Evolutionary conservation across 1,284 basidiomycete species (phyloP), one percentile per base, ranked within the genome.

Genomic region (Trichosporon asahii): DNA sequence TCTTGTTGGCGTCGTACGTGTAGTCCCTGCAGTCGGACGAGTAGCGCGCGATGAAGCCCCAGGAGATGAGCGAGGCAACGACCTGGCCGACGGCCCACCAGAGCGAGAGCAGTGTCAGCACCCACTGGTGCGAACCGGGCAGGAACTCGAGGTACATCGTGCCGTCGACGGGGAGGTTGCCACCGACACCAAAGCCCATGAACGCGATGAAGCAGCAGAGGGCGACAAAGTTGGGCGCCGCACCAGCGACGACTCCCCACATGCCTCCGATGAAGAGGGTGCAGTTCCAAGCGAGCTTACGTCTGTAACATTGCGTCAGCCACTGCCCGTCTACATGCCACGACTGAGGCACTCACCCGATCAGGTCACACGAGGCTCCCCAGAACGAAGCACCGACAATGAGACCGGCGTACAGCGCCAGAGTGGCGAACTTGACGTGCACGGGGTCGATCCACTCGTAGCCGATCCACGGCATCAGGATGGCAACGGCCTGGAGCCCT

Each of bases 81-180:
- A 79, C 75, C 70, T 78, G 76, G 8, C 89, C 89, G 25, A 89
- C 76, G 18, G 88, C 87, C 89, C 89, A 90, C 86, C 88, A 90
- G 31, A 87, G 85, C 9, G 88, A 89, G 0, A 90, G 85, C n/a
- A 90, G 82, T 0, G 89, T 90, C 60, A 90, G 80, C 44, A 88
- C 86, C 86, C 87, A 89, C 85, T 89, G 87, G 70, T 88, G 84
- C 12, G 84, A 85, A 65, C 84, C 79, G 0, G 88, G 88, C 49
- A 88, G 82, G 72, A 87, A 86, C 75, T 89, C 88, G 64, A 89
- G 83, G 76, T 86, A 88, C 64, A 89, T 80, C 8, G 87, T 86
- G 65, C 87, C 87, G 74, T 88, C 88, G 23, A 88, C 87, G 2
- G 87, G 88, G 18, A 88, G 76, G 66, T 89, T 89, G 72, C 88